Evolutionary conservation across 257 asterid species (phyloP).

Genomic region (Solanum lignicaule): DNA sequence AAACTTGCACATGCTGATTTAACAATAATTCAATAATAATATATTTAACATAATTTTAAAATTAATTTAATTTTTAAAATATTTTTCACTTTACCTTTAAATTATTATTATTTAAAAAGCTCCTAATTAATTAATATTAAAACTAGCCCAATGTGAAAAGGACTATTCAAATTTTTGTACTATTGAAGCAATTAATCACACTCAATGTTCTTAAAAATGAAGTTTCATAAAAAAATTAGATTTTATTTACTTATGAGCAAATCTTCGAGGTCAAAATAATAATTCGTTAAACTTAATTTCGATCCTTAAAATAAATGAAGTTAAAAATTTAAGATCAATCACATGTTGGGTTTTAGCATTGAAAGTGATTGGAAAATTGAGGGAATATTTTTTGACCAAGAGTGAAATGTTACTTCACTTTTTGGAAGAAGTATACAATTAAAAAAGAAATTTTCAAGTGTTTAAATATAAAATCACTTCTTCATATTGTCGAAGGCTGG

Average conservation of each 20-base stretch:
- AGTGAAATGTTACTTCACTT: background rate
- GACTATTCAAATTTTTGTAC: too few species aligned
- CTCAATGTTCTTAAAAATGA: too few species aligned
- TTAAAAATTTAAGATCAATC: background rate
- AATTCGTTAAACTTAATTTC: background rate
- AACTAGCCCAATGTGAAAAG: background rate
- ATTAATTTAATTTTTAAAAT: too few species aligned
- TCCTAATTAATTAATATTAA: background rate
- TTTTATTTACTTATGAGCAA: background rate
- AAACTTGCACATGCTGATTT: background rate
- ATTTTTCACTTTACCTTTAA: background rate
- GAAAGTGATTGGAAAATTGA: too few species aligned
- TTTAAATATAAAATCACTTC: background rate
- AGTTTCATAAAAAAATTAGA: background rate
- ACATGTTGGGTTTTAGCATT: too few species aligned
- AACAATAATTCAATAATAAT: background rate
- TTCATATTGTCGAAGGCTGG: too few species aligned
- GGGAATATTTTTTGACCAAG: background rate
- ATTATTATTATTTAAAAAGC: too few species aligned
- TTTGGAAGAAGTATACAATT: background rate
- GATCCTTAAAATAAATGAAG: accelerated
- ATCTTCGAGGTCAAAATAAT: background rate
- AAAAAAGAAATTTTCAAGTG: background rate
- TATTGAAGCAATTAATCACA: too few species aligned
- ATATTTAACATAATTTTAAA: background rate